These are phyloP conservation scores for Trichoderma cornu-damae DNA, from an alignment of 2,329 filamentous ascomycete genomes.

Conservation along the genomic window DNA sequence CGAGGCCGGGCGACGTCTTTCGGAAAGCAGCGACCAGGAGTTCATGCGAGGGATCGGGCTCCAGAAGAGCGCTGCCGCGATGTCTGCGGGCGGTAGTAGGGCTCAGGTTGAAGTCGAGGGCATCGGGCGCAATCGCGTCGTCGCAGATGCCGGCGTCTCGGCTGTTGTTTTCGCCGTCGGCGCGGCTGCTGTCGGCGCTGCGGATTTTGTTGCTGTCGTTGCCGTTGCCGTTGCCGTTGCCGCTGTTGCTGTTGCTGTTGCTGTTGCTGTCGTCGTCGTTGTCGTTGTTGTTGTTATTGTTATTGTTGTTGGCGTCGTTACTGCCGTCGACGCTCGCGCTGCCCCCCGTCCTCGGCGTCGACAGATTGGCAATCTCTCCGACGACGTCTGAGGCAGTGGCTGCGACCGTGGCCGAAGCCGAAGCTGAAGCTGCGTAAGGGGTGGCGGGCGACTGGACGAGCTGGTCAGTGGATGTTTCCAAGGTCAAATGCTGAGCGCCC, in stretches of 20 bases:
- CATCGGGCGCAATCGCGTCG: background rate
- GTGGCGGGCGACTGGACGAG: conserved; percentile 1
- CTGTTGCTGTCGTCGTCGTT: background rate
- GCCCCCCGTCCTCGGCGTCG: conserved; percentile 1
- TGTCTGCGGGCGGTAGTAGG: conserved; percentile 3
- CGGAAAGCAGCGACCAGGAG: conserved; percentile 36
- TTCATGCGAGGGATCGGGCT: conserved; percentile 25
- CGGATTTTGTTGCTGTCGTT: conserved; percentile 14
- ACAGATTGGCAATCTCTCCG: background rate
- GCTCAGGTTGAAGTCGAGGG: background rate
- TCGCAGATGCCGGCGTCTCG: conserved; percentile 1
- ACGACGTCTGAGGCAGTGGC: background rate
- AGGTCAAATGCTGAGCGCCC: background rate
- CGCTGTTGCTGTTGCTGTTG: conserved; percentile 16
- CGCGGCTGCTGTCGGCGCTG: too few relatives aligned
- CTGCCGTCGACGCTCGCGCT: background rate
- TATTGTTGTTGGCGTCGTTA: background rate
- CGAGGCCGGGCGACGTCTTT: conserved; percentile 60
- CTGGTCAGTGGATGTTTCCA: conserved; percentile 6
- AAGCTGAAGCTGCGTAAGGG: background rate
- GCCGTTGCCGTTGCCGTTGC: conserved; percentile 16
- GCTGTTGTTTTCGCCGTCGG: too few relatives aligned
- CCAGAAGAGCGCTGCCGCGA: conserved; percentile 13
- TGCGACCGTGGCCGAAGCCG: background rate
- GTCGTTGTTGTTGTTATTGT: background rate